These are phyloP conservation scores for Tylopilus sp. DNA, from an alignment of 1,284 basidiomycete genomes.

Conservation along the genomic window DNA sequence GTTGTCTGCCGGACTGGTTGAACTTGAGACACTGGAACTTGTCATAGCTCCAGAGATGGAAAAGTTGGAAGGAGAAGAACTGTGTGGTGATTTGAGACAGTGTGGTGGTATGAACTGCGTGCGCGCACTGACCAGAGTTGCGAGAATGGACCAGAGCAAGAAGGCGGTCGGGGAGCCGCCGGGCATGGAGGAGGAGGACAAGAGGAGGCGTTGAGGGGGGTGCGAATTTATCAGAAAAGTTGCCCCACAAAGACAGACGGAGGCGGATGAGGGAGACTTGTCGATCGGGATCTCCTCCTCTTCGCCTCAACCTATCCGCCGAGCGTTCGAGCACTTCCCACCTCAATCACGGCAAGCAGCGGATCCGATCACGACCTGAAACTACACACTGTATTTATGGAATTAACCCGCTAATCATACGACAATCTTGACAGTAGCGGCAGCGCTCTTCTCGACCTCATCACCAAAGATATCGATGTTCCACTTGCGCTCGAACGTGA, in stretches of 20 bases:
- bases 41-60: constrained; percentile 73
- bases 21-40: constrained; percentile 67
- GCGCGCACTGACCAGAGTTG: constrained; percentile 49
- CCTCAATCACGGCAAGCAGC: too few species aligned
- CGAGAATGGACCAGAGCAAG: constrained; percentile 66
- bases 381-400: not conserved
- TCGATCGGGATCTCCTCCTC: not conserved
- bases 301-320: not conserved
- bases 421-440: constrained; percentile 44
- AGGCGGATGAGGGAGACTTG: too few species aligned
- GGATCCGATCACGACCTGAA: not conserved
- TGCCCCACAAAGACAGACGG: constrained; percentile 24
- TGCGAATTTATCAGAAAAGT: not conserved
- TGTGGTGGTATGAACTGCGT: not conserved
- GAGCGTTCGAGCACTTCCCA: not conserved
- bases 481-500: constrained; percentile 60
- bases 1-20: constrained; percentile 61
- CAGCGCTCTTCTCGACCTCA: constrained; percentile 51
- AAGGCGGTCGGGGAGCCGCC: constrained; percentile 65
- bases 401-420: constrained; percentile 3
- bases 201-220: not conserved
- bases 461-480: constrained; percentile 67
- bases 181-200: constrained; percentile 44
- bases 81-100: constrained; percentile 26
- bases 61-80: constrained; percentile 63